These are phyloP conservation scores for Begonia loranthoides DNA, from an alignment of 306 rosid species.

Conservation along the genomic window DNA sequence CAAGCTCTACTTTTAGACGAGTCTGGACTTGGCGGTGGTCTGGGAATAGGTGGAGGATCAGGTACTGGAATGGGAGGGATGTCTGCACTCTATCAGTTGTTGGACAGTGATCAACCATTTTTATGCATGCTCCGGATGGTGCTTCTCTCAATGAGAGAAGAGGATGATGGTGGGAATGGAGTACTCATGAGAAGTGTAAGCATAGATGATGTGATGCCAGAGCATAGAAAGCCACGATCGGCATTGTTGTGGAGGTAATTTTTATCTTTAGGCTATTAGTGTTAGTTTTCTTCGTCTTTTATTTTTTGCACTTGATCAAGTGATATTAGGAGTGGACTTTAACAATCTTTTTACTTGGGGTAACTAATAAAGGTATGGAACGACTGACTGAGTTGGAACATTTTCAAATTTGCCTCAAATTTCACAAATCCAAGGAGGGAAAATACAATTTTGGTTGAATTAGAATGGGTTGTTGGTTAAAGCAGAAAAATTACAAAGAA, in stretches of 20 bases:
- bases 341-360: no score
- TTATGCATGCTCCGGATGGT: constrained; percentile 97
- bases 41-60: constrained; percentile 97
- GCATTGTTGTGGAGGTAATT: constrained; percentile 83
- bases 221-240: constrained; percentile 62
- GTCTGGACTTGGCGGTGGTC: constrained; percentile 96
- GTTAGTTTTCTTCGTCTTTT: no score
- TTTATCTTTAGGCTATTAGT: no score
- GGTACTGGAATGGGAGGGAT: constrained; percentile 99
- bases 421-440: no score
- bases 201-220: constrained; percentile 36
- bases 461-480: no score
- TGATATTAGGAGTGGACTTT: no score
- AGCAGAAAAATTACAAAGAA: no score
- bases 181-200: constrained; percentile 34
- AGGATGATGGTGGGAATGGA: constrained; percentile 55
- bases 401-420: no score
- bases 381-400: no score
- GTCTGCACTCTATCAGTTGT: constrained; percentile 80
- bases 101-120: constrained; percentile 99
- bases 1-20: constrained; percentile 87
- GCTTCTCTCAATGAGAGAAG: constrained; percentile 96
- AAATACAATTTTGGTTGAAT: no score
- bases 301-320: no score
- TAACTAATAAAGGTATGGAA: no score